Evolutionary conservation across 2,329 filamentous ascomycete species (phyloP).

Genomic region (Scytalidium sp.): DNA sequence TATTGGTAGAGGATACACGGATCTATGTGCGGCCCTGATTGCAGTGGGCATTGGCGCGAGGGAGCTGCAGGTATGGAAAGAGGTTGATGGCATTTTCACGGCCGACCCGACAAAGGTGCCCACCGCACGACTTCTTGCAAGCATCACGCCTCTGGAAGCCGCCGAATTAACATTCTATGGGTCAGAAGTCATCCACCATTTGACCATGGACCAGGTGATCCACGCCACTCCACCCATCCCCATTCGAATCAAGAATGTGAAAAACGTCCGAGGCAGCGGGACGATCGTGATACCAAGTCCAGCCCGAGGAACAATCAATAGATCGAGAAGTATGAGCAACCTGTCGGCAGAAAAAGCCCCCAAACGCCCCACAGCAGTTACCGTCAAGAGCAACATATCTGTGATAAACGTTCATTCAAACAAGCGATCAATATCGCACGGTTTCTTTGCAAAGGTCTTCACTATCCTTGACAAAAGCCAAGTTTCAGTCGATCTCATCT

Average conservation of each 20-base stretch:
- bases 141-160: conserved; percentile 91
- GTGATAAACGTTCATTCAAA: conserved; percentile 98
- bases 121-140: conserved; percentile 82
- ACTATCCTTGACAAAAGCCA: conserved; percentile 82
- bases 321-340: conserved; percentile 42
- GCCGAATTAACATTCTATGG: conserved; percentile 94
- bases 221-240: conserved; percentile 76
- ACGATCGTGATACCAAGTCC: conserved; percentile 82
- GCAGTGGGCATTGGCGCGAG: conserved; percentile 84
- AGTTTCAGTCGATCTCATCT: conserved; percentile 93
- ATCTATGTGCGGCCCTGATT: conserved; percentile 88
- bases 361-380: conserved; percentile 83
- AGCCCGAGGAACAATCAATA: conserved; percentile 50
- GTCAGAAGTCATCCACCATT: conserved; percentile 95
- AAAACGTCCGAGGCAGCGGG: conserved; percentile 75
- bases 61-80: conserved; percentile 98
- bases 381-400: conserved; percentile 94
- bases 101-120: conserved; percentile 84
- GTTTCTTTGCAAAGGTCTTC: conserved; percentile 94
- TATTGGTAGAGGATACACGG: conserved; percentile 93
- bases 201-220: conserved; percentile 97
- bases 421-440: conserved; percentile 92
- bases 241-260: conserved; percentile 89
- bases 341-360: conserved; percentile 51
- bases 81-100: conserved; percentile 92